These are phyloP conservation scores for Carex cristatella DNA, from an alignment of 176 grass and related monocot species.

Conservation along the genomic window DNA sequence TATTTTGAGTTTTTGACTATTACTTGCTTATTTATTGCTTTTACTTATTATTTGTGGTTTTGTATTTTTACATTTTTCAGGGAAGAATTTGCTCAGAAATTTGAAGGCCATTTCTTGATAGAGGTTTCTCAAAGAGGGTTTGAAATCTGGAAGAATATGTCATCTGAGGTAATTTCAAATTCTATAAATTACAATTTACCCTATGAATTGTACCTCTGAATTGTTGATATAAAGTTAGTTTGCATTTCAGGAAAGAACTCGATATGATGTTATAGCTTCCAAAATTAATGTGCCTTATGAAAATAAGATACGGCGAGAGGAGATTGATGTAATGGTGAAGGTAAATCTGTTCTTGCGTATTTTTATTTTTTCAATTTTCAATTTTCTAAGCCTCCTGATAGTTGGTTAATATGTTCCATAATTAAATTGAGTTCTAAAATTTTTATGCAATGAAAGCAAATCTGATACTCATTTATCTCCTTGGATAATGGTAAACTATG, in stretches of 20 bases:
- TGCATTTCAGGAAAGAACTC: conserved; percentile 27
- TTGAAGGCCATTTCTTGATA: conserved; percentile 3
- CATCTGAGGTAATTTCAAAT: conserved; percentile 10
- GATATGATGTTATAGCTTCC: conserved; percentile 15
- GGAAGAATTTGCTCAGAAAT: conserved; percentile 30
- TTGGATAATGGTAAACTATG: neutral
- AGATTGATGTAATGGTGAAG: conserved; percentile 12
- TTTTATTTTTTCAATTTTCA: neutral
- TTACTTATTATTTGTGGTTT: neutral
- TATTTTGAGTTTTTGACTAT: neutral
- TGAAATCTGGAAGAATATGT: conserved; percentile 28
- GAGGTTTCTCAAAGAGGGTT: conserved; percentile 29
- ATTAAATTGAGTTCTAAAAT: neutral
- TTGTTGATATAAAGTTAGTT: neutral
- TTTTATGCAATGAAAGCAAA: neutral
- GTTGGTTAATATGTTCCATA: neutral
- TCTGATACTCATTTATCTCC: neutral
- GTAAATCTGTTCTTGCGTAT: neutral
- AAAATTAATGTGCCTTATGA: neutral
- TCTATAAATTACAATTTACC: neutral
- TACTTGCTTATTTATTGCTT: neutral
- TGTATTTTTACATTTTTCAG: conserved; percentile 9
- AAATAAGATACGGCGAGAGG: conserved; percentile 2
- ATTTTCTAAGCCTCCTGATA: neutral
- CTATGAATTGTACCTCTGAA: neutral